A percentile compares a stretch with the other conserved stretches of the same genome.
These are phyloP conservation scores for Wickerhamomyces sp. DNA, from an alignment of 1,139 yeast genomes.

Conservation along the genomic window DNA sequence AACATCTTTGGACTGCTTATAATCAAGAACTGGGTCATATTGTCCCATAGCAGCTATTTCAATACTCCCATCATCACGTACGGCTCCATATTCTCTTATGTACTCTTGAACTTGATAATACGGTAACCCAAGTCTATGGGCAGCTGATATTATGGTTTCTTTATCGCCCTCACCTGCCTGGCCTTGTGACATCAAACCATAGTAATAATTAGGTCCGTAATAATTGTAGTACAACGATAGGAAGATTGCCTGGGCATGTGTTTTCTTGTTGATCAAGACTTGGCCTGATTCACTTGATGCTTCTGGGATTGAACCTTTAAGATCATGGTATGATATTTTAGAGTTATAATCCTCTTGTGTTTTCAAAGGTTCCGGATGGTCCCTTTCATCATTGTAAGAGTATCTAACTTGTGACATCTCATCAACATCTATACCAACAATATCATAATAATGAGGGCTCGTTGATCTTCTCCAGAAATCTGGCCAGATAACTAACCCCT, in stretches of 20 bases:
- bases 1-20: slow-evolving; percentile 12
- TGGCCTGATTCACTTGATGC: slow-evolving; percentile 84
- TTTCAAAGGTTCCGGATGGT: slow-evolving; percentile 20
- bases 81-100: slow-evolving; percentile 21
- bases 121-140: slow-evolving; percentile 54
- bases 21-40: slow-evolving; percentile 28
- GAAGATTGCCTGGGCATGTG: slow-evolving; percentile 61
- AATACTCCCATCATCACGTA: slow-evolving; percentile 14
- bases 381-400: slow-evolving; percentile 31
- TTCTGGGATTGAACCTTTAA: slow-evolving; percentile 71
- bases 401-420: slow-evolving; percentile 37
- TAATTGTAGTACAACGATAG: slow-evolving; percentile 73
- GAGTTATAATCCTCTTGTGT: slow-evolving; percentile 22
- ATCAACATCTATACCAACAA: slow-evolving; percentile 44
- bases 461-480: slow-evolving; percentile 65
- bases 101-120: slow-evolving; percentile 58
- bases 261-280: slow-evolving; percentile 57
- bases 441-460: slow-evolving; percentile 53
- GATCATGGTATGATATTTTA: slow-evolving; percentile 58
- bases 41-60: slow-evolving; percentile 25
- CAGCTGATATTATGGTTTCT: slow-evolving; percentile 81
- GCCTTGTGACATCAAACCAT: slow-evolving; percentile 78
- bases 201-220: slow-evolving; percentile 72
- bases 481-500: slow-evolving; percentile 55
- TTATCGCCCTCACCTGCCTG: slow-evolving; percentile 90